Conservation (phyloP, 148 eudicot genomes). For the Arbutus unedo region DNA sequence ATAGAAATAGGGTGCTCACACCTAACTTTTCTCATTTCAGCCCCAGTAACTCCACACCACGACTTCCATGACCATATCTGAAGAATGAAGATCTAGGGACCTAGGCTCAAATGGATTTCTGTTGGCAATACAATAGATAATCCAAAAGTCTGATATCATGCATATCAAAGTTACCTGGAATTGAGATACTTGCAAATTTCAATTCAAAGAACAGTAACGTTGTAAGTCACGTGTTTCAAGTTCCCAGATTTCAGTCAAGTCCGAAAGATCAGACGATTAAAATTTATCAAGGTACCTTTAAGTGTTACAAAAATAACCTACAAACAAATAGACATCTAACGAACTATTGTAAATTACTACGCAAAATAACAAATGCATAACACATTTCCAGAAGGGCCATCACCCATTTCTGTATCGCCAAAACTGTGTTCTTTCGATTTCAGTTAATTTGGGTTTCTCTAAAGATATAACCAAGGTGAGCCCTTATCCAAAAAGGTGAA, state of each 20-base stretch:
- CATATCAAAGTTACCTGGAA: background rate
- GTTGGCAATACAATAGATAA: background rate
- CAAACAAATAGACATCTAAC: background rate
- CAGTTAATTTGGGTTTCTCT: background rate
- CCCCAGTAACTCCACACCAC: background rate
- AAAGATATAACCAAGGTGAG: too few relatives aligned
- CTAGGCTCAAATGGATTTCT: background rate
- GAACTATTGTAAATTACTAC: background rate
- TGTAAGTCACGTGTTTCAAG: background rate
- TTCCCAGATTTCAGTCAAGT: background rate
- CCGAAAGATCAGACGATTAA: background rate
- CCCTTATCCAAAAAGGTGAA: background rate
- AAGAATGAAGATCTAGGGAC: background rate
- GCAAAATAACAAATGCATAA: background rate
- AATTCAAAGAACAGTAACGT: background rate
- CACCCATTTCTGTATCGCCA: background rate
- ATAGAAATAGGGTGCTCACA: background rate
- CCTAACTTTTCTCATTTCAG: background rate
- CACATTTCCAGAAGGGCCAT: background rate
- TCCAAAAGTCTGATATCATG: background rate
- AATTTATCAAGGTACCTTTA: background rate
- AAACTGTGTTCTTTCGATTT: background rate
- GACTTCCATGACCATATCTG: background rate
- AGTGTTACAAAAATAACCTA: background rate
- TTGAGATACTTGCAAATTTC: background rate